Conservation (phyloP, 192 early-diverging fungal genomes). For the Geranomyces michiganensis region DNA sequence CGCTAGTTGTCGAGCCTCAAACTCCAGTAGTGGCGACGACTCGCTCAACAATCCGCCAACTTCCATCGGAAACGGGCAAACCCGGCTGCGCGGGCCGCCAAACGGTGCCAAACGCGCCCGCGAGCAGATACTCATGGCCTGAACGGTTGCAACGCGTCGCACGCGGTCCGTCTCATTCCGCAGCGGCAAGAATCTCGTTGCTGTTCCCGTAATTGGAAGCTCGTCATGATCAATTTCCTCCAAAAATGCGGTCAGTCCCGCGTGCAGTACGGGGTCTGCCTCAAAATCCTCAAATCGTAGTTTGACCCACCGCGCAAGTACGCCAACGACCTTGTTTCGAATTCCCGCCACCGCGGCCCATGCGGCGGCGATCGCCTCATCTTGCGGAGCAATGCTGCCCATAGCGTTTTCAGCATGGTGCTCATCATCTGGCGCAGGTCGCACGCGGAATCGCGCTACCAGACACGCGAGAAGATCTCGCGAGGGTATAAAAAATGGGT, state of each 20-base stretch:
- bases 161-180: neutral
- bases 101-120: constrained; percentile 5
- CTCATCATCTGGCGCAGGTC: constrained; percentile 14
- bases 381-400: neutral
- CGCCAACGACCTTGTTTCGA: constrained; percentile 54
- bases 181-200: neutral
- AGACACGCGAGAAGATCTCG: constrained; percentile 58
- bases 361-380: neutral
- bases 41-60: neutral
- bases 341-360: neutral
- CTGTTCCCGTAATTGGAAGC: no score
- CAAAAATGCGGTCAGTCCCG: constrained; percentile 55
- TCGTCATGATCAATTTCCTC: constrained; percentile 42
- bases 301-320: constrained; percentile 65
- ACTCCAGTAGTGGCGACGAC: constrained; percentile 27
- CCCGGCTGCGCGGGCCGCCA: neutral
- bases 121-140: constrained; percentile 25
- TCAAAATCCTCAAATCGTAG: constrained; percentile 67
- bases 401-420: neutral
- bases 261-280: constrained; percentile 40
- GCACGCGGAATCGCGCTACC: constrained; percentile 61
- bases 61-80: constrained; percentile 20
- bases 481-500: constrained; percentile 64
- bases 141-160: neutral
- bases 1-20: constrained; percentile 54